These are phyloP conservation scores for Sarocladiaceae sp. DNA, from an alignment of 2,329 filamentous ascomycete species.

Conservation along the genomic window DNA sequence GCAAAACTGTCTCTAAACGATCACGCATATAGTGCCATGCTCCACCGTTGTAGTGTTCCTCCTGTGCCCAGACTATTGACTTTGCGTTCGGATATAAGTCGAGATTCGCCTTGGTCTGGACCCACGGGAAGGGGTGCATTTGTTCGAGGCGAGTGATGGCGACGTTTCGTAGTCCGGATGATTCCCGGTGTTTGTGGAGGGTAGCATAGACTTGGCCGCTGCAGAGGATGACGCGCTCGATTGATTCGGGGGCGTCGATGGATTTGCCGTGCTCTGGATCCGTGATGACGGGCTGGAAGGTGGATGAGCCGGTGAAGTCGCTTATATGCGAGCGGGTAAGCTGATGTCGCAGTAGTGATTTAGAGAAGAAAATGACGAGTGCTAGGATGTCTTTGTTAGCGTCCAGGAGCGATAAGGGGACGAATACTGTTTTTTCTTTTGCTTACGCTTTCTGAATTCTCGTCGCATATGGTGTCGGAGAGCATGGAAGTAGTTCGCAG, in stretches of 20 bases:
- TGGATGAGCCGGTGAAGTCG: conserved; percentile 78
- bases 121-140: conserved; percentile 98
- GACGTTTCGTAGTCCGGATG: conserved; percentile 82
- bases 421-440: background rate
- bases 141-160: conserved; percentile 96
- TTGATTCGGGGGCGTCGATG: conserved; percentile 75
- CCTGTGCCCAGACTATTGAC: conserved; percentile 95
- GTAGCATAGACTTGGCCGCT: conserved; percentile 90
- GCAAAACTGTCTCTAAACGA: conserved; percentile 91
- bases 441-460: conserved; percentile 97
- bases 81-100: conserved; percentile 97
- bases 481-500: conserved; percentile 93
- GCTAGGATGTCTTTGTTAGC: conserved; percentile 51
- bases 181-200: conserved; percentile 83
- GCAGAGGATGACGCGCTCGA: conserved; percentile 93
- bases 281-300: conserved; percentile 94
- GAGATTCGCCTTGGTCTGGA: conserved; percentile 92
- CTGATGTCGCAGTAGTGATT: conserved; percentile 91
- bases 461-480: conserved; percentile 97
- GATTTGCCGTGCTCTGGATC: conserved; percentile 79
- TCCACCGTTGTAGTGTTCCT: conserved; percentile 95
- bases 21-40: conserved; percentile 98
- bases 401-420: background rate
- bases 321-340: conserved; percentile 84
- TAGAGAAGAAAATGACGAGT: conserved; percentile 97